A percentile compares a stretch with the other conserved stretches of the same genome.
phyloP scores from a whole-genome alignment of 108 stramenopile species.

The Nannochloropsis gaditana region DNA sequence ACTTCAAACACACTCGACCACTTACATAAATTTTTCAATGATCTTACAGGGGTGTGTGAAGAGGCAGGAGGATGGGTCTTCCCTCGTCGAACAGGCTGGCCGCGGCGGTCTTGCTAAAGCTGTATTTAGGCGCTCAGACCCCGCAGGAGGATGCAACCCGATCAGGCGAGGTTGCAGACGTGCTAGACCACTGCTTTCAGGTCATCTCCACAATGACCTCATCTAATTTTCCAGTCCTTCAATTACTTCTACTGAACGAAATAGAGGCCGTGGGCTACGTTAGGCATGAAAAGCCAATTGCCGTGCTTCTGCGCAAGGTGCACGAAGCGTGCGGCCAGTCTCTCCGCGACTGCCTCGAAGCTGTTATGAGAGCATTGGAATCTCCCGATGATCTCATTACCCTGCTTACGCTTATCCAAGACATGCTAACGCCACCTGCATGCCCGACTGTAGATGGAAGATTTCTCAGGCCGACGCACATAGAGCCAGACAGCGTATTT shows the following conservation, averaged over 20 bases:
- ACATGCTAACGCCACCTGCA: background rate
- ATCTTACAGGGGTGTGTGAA: background rate
- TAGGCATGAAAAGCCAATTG: background rate
- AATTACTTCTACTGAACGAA: background rate
- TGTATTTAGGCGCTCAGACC: background rate
- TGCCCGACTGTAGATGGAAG: background rate
- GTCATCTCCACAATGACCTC: background rate
- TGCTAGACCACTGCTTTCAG: background rate
- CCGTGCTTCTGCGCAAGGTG: background rate
- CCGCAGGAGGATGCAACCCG: background rate
- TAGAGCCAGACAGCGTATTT: background rate
- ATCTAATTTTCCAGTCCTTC: background rate
- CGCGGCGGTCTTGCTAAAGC: background rate
- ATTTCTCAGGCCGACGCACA: background rate
- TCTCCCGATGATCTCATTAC: background rate
- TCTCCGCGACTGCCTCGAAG: background rate
- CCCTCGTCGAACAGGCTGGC: background rate
- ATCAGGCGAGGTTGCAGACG: background rate
- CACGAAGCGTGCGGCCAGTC: background rate
- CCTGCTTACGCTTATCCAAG: background rate
- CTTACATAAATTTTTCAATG: background rate
- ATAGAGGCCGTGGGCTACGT: background rate
- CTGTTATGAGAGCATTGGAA: slow-evolving; percentile 4
- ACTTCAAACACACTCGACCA: too few relatives aligned
- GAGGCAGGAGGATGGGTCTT: background rate